Base-by-base conservation (phyloP, 371 early-diverging fungal genomes). In the Mucor sp. region DNA sequence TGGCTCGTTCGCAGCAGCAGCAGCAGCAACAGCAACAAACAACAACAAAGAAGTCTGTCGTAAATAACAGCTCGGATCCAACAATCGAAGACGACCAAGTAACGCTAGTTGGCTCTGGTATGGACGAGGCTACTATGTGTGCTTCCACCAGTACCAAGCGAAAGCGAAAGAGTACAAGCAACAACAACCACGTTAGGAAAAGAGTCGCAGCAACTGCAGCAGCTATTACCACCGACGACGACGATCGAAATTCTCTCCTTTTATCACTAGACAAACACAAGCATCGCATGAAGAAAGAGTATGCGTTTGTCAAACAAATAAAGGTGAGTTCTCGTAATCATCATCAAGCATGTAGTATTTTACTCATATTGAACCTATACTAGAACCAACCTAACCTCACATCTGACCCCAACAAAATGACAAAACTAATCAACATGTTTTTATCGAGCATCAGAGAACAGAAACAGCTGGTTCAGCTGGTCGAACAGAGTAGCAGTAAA, bases 391-490 rank as follows among this genome's bases (percentile, higher is more conserved):
- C 50, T 3, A n/a, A 47, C 14, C 33, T 21, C 6, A 23, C 58
- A 32, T 23, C 37, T 14, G 66, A 65, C 11, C 50, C 66, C 2
- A 19, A 14, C 30, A 39, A 32, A 41, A 33, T 68, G 7, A 19
- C 35, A 4, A 62, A 61, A 41, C 9, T 68, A 4, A 25, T 62
- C 14, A 43, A 12, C 19, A n/a, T 70, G 39, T 70, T 70, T 28
- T 58, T 66, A 33, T 50, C 66, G 19, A 70, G 70, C 37, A 43
- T 66, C 4, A 61, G 41, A 4, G 70, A 70, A 17, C 70, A 70
- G 59, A 65, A 58, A 11, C 62, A 61, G 32, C 47, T 70, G 3
- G 19, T 70, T 19, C 57, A 65, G 37, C 21, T 50, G 37, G 28
- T 66, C 7, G 66, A 69, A 35, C 55, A 55, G 12, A 7, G 47